These are phyloP conservation scores for Lasiosphaeria hispida DNA, from an alignment of 495 filamentous ascomycete genomes.

Conservation along the genomic window DNA sequence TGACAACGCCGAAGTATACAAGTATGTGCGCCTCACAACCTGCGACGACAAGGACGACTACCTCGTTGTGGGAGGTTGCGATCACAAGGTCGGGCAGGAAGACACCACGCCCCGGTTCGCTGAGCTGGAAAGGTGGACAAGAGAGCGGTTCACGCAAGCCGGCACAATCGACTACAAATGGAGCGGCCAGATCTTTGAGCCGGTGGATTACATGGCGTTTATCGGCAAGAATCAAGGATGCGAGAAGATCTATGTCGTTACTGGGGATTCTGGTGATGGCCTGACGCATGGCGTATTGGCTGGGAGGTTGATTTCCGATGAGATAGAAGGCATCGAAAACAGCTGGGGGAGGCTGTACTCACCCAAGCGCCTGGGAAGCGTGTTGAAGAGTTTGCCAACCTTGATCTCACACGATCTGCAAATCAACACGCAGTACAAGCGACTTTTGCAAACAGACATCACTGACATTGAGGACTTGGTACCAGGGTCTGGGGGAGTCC, in stretches of 20 bases:
- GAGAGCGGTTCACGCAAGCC: constrained; percentile 51
- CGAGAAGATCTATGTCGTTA: constrained; percentile 52
- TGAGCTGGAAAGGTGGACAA: constrained; percentile 51
- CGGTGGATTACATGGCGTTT: constrained; percentile 54
- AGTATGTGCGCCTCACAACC: constrained; percentile 51
- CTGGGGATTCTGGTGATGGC: constrained; percentile 59
- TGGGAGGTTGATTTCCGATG: constrained; percentile 51
- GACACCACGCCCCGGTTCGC: constrained; percentile 39
- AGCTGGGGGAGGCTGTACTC: constrained; percentile 50
- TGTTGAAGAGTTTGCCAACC: constrained; percentile 35
- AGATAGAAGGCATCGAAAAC: constrained; percentile 49
- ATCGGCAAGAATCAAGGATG: constrained; percentile 55
- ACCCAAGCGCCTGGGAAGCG: constrained; percentile 40
- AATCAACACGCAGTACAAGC: constrained; percentile 56
- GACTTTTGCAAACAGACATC: constrained; percentile 54
- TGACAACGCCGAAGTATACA: constrained; percentile 53
- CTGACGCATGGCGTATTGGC: constrained; percentile 57
- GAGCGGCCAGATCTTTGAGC: constrained; percentile 59
- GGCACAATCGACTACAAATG: constrained; percentile 52
- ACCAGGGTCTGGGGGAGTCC: constrained; percentile 47
- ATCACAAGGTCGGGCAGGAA: constrained; percentile 61
- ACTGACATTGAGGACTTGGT: constrained; percentile 56
- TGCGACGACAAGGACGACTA: constrained; percentile 56
- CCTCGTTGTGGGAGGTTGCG: constrained; percentile 56
- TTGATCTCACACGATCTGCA: constrained; percentile 48